phyloP scores from a whole-genome alignment of 352 stramenopile species.

The Globisporangium cystogenes region DNA sequence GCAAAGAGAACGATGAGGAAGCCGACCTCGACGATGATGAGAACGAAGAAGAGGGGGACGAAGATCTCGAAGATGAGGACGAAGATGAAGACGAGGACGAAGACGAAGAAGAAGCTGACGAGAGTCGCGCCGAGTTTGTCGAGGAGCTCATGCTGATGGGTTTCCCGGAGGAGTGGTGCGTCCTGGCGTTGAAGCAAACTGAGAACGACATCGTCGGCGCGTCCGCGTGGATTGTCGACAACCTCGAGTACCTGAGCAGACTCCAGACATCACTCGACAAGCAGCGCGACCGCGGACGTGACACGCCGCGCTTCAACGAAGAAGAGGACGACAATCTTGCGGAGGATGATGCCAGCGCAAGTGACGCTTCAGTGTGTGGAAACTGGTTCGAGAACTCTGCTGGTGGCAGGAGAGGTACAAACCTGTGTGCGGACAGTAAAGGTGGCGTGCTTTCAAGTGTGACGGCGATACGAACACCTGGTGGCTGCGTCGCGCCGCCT shows the following conservation, averaged over 20 bases:
- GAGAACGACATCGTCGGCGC: constrained; percentile 89
- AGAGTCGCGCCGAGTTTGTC: constrained; percentile 69
- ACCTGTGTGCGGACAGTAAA: background rate
- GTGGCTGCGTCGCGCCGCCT: constrained; percentile 2
- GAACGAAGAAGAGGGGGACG: constrained; percentile 11
- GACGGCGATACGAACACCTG: background rate
- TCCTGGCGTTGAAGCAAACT: constrained; percentile 87
- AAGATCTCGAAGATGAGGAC: constrained; percentile 15
- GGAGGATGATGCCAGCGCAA: background rate
- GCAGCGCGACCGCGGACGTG: constrained; percentile 34
- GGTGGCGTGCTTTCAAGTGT: background rate
- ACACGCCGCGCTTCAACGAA: constrained; percentile 40
- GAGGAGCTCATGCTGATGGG: constrained; percentile 92
- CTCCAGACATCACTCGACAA: constrained; percentile 75
- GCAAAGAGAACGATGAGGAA: constrained; percentile 7
- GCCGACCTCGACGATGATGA: constrained; percentile 15
- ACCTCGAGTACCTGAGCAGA: constrained; percentile 88
- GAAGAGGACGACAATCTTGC: constrained; percentile 53
- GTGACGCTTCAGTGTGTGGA: background rate
- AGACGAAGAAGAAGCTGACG: constrained; percentile 40
- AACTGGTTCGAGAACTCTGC: too few species aligned
- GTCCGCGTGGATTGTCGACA: constrained; percentile 92
- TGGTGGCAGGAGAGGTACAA: background rate
- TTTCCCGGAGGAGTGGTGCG: constrained; percentile 91
- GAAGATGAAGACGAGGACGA: constrained; percentile 45